A percentile compares a stretch with the other conserved stretches of the same genome.
Evolutionary conservation across 2,329 filamentous ascomycete genomes (phyloP).

Genomic region (Cadophora sp.): DNA sequence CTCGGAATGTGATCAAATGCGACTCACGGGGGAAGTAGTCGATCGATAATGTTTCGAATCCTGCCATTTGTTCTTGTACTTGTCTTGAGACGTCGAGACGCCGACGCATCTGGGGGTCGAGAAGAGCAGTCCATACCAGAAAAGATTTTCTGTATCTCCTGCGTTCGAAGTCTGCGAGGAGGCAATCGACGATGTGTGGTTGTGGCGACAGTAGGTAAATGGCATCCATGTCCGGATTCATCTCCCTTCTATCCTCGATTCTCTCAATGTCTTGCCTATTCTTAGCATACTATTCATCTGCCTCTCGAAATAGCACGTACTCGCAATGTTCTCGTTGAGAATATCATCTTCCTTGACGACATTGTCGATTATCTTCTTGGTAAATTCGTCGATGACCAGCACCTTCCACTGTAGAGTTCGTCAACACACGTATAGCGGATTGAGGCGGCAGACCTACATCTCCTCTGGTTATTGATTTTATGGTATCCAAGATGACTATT

Average conservation of each 20-base stretch:
- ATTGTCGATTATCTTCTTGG: constrained; percentile 87
- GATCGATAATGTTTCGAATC: constrained; percentile 82
- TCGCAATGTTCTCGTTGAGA: constrained; percentile 94
- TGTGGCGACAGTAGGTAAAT: constrained; percentile 90
- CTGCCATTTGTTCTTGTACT: constrained; percentile 76
- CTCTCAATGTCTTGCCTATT: constrained; percentile 79
- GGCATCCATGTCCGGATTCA: constrained; percentile 90
- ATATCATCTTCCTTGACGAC: constrained; percentile 95
- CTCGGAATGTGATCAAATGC: constrained; percentile 87
- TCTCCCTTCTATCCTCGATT: constrained; percentile 84
- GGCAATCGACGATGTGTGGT: constrained; percentile 88
- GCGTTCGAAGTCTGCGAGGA: constrained; percentile 90
- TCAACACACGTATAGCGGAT: constrained; percentile 28
- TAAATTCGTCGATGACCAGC: constrained; percentile 83
- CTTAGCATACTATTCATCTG: constrained; percentile 22
- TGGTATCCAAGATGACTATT: constrained; percentile 73
- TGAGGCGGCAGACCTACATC: constrained; percentile 64
- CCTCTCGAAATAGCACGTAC: constrained; percentile 54
- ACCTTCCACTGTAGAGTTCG: constrained; percentile 83
- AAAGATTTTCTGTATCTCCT: constrained; percentile 80
- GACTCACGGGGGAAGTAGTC: constrained; percentile 93
- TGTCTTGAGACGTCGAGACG: constrained; percentile 75
- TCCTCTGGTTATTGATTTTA: constrained; percentile 79
- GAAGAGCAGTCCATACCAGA: constrained; percentile 83
- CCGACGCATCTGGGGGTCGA: constrained; percentile 73